Conservation (phyloP, 2,329 filamentous ascomycete genomes). For the Rhexocercosporidium sp. region DNA sequence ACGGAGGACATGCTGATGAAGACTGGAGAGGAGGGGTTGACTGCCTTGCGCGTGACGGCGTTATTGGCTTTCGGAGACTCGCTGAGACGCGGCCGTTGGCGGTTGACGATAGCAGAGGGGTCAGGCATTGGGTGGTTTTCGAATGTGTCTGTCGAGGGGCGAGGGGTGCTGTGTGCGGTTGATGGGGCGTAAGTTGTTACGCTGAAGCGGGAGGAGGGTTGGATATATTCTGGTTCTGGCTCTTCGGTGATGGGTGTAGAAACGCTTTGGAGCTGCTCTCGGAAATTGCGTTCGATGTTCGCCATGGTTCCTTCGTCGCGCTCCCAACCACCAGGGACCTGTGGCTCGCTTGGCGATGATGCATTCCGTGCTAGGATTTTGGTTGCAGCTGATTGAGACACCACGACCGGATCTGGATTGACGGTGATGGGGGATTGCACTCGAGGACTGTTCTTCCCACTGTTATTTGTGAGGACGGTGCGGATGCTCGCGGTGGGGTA, state of each 20-base stretch:
- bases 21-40: constrained; percentile 35
- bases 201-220: constrained; percentile 42
- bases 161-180: constrained; percentile 35
- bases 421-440: constrained; percentile 20
- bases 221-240: constrained; percentile 33
- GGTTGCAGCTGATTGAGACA: constrained; percentile 21
- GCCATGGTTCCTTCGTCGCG: constrained; percentile 18
- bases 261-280: constrained; percentile 33
- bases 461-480: constrained; percentile 27
- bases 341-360: background rate
- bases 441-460: constrained; percentile 26
- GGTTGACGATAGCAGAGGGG: constrained; percentile 36
- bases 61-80: constrained; percentile 21
- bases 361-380: constrained; percentile 15
- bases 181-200: constrained; percentile 41
- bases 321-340: background rate
- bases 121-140: constrained; percentile 34
- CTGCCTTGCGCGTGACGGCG: constrained; percentile 34
- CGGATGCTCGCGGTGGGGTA: constrained; percentile 24
- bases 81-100: constrained; percentile 36
- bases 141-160: constrained; percentile 37
- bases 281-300: constrained; percentile 39
- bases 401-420: constrained; percentile 24
- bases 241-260: constrained; percentile 21
- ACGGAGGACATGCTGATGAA: constrained; percentile 38